These are phyloP conservation scores for Cladosporium sp. DNA, from an alignment of 2,329 filamentous ascomycete species.

Conservation along the genomic window DNA sequence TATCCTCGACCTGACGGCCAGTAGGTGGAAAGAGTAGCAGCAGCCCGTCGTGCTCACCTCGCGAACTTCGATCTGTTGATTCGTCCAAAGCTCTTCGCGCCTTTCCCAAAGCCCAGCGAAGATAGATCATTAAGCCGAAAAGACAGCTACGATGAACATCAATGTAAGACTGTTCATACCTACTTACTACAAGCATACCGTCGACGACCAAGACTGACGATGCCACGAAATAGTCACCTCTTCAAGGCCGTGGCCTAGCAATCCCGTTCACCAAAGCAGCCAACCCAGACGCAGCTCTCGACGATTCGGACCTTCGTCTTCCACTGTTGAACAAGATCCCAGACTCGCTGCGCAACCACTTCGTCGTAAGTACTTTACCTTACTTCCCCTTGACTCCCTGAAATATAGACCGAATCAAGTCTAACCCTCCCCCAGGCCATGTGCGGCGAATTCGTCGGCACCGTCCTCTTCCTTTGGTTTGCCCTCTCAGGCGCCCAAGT, in stretches of 20 bases:
- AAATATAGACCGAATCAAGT: no score
- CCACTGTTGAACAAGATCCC: constrained; percentile 25
- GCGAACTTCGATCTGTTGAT: no score
- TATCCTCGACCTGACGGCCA: no score
- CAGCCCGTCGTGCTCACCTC: no score
- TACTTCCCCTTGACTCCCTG: no score
- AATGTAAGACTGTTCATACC: constrained; percentile 15
- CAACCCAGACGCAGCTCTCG: constrained; percentile 17
- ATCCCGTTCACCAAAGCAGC: constrained; percentile 31
- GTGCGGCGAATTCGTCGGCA: constrained; percentile 40
- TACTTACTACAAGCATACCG: neutral
- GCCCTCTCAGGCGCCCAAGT: constrained; percentile 43
- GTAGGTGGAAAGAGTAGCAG: no score
- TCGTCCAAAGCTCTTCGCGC: no score
- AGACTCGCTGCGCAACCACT: constrained; percentile 27
- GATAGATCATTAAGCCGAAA: neutral
- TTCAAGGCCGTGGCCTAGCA: constrained; percentile 25
- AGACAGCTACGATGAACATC: constrained; percentile 22
- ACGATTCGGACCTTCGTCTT: constrained; percentile 22
- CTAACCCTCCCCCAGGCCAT: constrained; percentile 14
- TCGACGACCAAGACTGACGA: neutral
- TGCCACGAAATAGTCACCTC: constrained; percentile 2
- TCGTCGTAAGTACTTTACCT: constrained; percentile 18
- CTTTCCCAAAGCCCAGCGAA: no score
- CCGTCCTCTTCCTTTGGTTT: constrained; percentile 44